Conservation (phyloP, 2,329 filamentous ascomycete genomes). For the Xylogone sp. region DNA sequence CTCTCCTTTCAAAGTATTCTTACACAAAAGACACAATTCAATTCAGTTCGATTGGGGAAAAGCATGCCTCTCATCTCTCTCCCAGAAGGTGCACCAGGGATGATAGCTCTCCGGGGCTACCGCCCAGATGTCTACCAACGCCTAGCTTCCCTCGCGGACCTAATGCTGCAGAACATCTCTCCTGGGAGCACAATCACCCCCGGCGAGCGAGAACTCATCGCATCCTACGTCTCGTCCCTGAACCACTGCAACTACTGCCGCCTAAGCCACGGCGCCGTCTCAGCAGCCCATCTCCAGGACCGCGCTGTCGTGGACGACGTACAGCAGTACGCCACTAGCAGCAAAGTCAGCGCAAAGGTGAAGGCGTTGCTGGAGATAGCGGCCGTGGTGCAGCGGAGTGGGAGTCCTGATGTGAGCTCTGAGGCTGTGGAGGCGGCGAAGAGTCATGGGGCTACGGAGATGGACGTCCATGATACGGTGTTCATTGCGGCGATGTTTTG, state of each 20-base stretch:
- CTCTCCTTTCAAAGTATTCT: neutral
- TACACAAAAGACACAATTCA: neutral
- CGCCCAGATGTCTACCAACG: neutral
- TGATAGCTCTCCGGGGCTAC: neutral
- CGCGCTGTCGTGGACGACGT: neutral
- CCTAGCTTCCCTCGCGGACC: neutral
- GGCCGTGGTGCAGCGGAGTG: neutral
- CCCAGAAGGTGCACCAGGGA: neutral
- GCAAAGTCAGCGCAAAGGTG: constrained; percentile 1
- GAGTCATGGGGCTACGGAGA: constrained; percentile 1
- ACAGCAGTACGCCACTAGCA: constrained; percentile 1
- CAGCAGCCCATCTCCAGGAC: constrained; percentile 3
- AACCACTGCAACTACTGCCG: constrained; percentile 3
- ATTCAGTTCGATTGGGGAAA: too few species aligned
- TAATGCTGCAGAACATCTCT: neutral
- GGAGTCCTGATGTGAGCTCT: neutral
- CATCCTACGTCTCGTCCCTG: constrained; percentile 1
- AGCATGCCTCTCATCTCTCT: neutral
- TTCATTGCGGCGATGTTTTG: constrained; percentile 5
- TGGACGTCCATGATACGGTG: constrained; percentile 4
- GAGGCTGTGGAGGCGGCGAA: constrained; percentile 2
- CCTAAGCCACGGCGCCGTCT: neutral
- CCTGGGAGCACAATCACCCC: constrained; percentile 1
- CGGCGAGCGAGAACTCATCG: constrained; percentile 3
- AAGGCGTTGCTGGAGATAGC: constrained; percentile 2